Evolutionary conservation across 169 alveolate genomes (phyloP), one percentile per base, ranked within the genome.

Genomic region (Plasmodium blacklocki): DNA sequence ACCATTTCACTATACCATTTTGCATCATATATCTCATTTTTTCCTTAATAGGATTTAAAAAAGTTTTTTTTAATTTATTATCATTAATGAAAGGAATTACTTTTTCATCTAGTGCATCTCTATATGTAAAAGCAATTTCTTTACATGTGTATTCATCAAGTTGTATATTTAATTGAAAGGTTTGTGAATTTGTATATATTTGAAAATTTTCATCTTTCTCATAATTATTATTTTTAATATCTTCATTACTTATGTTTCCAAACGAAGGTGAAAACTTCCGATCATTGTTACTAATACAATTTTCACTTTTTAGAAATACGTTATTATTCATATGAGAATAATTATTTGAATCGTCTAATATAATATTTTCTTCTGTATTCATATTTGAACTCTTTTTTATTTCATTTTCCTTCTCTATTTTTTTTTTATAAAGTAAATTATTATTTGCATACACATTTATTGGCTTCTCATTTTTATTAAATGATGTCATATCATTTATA

Each of bases 231-330:
- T 67, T 70, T 23, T 83, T 32, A 52, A 43, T 12, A 67, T 56
- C 45, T 14, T 19, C 72, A 83, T 63, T 68, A 83, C 11, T 83
- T 29, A 54, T 47, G n/a, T 26, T 60, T 23, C 92, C 92, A 58
- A 86, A 86, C n/a, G 60, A 86, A 54, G 92, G 88, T 3, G 92
- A 86, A 86, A 39, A 45, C 59, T 86, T 86, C 63, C 92, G 59
- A 9, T 5, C 5, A 66, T 49, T 73, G 11, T 72, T 86, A 52
- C 62, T 74, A 4, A 56, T 12, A 3, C 32, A 26, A 47, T 47
- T 70, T 58, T 72, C 92, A 14, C 56, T 26, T 8, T 49, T 60
- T 52, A 21, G 32, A 47, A 15, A 71, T n/a, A 59, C 15, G 8
- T 59, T 83, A 39, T 39, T 14, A 45, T 86, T 39, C 49, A 62